Evolutionary conservation across 768 basidiomycete species (phyloP), one percentile per base, ranked within the genome.

Genomic region (Botryobasidium botryosum): DNA sequence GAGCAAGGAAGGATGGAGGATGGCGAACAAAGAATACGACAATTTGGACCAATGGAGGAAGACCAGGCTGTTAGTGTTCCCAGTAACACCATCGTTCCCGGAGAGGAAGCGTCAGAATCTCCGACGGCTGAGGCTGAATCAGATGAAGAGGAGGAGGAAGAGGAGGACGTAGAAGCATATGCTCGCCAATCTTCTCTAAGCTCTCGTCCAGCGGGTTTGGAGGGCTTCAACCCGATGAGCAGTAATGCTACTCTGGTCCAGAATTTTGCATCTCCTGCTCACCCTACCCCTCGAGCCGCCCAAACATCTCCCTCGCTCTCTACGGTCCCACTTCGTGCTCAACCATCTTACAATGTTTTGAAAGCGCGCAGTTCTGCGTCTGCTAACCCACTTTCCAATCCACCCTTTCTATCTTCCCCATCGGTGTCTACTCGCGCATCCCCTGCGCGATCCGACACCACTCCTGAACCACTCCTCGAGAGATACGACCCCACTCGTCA

Each of bases 1-100:
- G 87, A 87, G 52, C 92, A 97, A 62, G 91, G 91, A 1, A 69
- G 86, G 15, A 67, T 70, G 42, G 77, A 79, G 48, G 78, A 68
- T 33, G 70, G 72, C 32, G 70, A 69, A 15, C 54, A 64, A 38
- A 58, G 35, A 13, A 18, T 40, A 12, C 18, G 24, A 23, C 40
- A 21, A 7, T 25, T 42, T 21, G 37, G 12, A 12, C 12, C 37
- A 25, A 27, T 7, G 8, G 40, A 42, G 24, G 40, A 25, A 42
- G 37, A 39, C 8, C 8, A 39, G 8, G 37, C 23, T 12, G 8
- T 21, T 24, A 13, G 10, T 8, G 23, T 10, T 39, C 37, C 37
- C 10, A 39, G 37, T 39, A 10, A 12, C 31, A 33, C 31, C 31
- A 39, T 25, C 40, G 8, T 8, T 21, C 12, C 40, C 20, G 63